Evolutionary conservation across 805 yeast species (phyloP).

Genomic region (Candida corydali): DNA sequence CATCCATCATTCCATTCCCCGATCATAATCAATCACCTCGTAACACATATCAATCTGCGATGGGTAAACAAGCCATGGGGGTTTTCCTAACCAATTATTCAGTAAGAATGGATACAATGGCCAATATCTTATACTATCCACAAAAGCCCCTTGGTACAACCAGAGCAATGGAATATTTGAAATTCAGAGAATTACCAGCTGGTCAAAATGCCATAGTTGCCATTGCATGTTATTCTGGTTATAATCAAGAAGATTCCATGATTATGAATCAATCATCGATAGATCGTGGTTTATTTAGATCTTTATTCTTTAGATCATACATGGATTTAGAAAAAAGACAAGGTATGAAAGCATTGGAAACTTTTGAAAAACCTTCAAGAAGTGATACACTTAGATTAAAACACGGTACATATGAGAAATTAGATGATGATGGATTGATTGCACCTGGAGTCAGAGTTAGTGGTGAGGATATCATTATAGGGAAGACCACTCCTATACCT

Average conservation of each 20-base stretch:
- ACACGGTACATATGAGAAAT: conserved; percentile 96
- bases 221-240: conserved; percentile 96
- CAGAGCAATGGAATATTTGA: conserved; percentile 94
- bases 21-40: conserved; percentile 99
- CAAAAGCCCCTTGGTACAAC: conserved; percentile 98
- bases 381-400: conserved; percentile 92
- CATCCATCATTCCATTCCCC: conserved; percentile 98
- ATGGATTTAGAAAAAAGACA: conserved; percentile 98
- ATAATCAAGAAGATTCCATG: conserved; percentile 99
- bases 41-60: conserved; percentile 98
- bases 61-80: conserved; percentile 99
- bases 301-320: conserved; percentile 92
- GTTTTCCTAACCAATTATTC: conserved; percentile 92
- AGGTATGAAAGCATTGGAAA: conserved; percentile 97
- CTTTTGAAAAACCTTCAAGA: conserved; percentile 94
- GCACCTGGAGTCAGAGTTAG: conserved; percentile 98
- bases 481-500: conserved; percentile 99
- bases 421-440: conserved; percentile 96
- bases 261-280: conserved; percentile 98
- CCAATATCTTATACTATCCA: conserved; percentile 93
- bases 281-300: conserved; percentile 94
- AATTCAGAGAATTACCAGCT: conserved; percentile 97
- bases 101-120: conserved; percentile 99
- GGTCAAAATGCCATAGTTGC: conserved; percentile 99
- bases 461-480: conserved; percentile 97